These are phyloP conservation scores for Cylindrotheca fusiformis DNA, from an alignment of 108 stramenopile species.

Conservation along the genomic window DNA sequence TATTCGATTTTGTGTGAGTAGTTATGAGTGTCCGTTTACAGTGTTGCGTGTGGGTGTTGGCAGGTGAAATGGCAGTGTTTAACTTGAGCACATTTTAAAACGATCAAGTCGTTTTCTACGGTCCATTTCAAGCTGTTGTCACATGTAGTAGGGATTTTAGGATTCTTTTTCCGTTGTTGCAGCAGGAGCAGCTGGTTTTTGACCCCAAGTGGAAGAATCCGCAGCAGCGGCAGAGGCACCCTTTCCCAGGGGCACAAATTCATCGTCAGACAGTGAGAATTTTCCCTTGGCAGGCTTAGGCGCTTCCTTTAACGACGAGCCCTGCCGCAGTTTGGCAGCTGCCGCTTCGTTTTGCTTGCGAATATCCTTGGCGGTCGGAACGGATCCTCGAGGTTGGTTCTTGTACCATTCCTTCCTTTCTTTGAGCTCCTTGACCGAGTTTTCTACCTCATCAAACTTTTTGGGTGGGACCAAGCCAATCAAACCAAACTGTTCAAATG, in stretches of 20 bases:
- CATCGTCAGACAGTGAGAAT: slow-evolving; percentile 58
- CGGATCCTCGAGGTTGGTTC: slow-evolving; percentile 87
- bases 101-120: too few relatives aligned
- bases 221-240: slow-evolving; percentile 37
- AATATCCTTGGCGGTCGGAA: slow-evolving; percentile 87
- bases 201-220: slow-evolving; percentile 52
- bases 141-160: too few relatives aligned
- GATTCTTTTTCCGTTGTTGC: background rate
- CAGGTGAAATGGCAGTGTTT: too few relatives aligned
- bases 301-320: slow-evolving; percentile 10
- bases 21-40: too few relatives aligned
- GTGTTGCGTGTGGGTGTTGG: too few relatives aligned
- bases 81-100: too few relatives aligned
- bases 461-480: slow-evolving; percentile 77
- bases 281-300: slow-evolving; percentile 24
- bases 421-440: slow-evolving; percentile 81
- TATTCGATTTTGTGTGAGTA: too few relatives aligned
- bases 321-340: slow-evolving; percentile 42
- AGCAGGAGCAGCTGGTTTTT: slow-evolving; percentile 29
- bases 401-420: slow-evolving; percentile 92
- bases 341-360: slow-evolving; percentile 77
- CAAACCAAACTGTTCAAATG: slow-evolving; percentile 88
- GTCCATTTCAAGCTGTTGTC: too few relatives aligned
- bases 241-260: slow-evolving; percentile 75
- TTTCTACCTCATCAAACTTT: slow-evolving; percentile 66